phyloP scores from a whole-genome alignment of 2,329 filamentous ascomycete species.

The Aurifilum marmelostoma region DNA sequence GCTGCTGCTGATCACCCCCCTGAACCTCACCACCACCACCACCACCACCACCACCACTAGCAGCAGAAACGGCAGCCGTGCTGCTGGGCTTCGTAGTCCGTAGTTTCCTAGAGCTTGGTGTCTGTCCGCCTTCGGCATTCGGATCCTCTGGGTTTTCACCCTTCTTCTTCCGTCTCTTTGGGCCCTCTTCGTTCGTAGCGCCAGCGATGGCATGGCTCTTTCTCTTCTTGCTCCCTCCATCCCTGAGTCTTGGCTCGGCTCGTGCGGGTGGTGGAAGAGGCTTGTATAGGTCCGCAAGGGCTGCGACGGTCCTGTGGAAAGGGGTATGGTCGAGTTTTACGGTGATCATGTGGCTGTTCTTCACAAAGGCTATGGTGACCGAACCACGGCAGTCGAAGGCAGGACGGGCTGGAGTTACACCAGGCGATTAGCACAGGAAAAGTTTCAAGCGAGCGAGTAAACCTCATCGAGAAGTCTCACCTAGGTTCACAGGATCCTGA shows the following conservation, averaged over 20 bases:
- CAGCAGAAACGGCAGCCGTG: conserved; percentile 15
- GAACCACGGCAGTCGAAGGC: conserved; percentile 63
- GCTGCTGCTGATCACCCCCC: conserved; percentile 25
- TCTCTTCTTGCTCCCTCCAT: conserved; percentile 35
- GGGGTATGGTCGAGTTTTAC: conserved; percentile 61
- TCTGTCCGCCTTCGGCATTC: conserved; percentile 23
- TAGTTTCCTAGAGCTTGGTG: conserved; percentile 33
- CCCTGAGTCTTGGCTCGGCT: conserved; percentile 33
- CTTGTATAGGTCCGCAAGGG: conserved; percentile 52
- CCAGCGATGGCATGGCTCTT: conserved; percentile 26
- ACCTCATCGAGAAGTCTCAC: conserved; percentile 38
- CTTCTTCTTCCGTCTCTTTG: conserved; percentile 39
- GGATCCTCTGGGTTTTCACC: conserved; percentile 25
- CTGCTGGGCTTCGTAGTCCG: conserved; percentile 19
- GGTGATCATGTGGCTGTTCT: conserved; percentile 49
- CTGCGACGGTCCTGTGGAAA: conserved; percentile 58
- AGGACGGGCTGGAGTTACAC: conserved; percentile 49
- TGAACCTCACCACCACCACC: conserved; percentile 3
- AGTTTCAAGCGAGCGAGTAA: neutral
- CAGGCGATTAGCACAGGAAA: conserved; percentile 21
- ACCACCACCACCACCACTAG: neutral
- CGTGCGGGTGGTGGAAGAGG: conserved; percentile 46
- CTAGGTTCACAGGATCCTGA: conserved; percentile 48
- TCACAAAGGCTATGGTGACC: conserved; percentile 54
- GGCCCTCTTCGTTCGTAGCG: conserved; percentile 23